A percentile compares a stretch with the other conserved stretches of the same genome.
Conservation (phyloP, 2,329 filamentous ascomycete genomes). For the Aspergillus pseudotamarii region DNA sequence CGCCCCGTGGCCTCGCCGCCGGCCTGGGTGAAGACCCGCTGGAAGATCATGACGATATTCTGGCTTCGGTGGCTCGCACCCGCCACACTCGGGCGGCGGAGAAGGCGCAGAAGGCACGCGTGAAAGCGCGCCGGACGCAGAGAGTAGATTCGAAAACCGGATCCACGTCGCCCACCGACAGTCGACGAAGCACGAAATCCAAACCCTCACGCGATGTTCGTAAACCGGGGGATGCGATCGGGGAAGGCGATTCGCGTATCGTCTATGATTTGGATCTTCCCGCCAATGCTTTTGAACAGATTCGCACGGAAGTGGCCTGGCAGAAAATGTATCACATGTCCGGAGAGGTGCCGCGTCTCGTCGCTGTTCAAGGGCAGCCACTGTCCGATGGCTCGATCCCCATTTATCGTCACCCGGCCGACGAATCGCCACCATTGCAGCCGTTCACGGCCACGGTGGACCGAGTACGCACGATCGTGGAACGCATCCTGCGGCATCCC, state of each 20-base stretch:
- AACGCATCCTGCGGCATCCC: conserved; percentile 72
- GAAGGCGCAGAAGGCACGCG: conserved; percentile 22
- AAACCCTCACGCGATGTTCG: conserved; percentile 32
- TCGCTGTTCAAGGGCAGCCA: conserved; percentile 82
- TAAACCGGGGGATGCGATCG: conserved; percentile 61
- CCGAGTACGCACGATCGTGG: conserved; percentile 67
- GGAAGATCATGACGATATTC: conserved; percentile 22
- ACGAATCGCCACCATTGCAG: conserved; percentile 77
- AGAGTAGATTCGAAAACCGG: conserved; percentile 24
- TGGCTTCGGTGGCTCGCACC: conserved; percentile 22
- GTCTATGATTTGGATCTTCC: conserved; percentile 69
- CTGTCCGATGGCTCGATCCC: conserved; percentile 70
- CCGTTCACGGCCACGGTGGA: conserved; percentile 75
- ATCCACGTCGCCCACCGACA: conserved; percentile 13
- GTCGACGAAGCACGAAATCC: conserved; percentile 24
- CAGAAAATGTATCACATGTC: conserved; percentile 90
- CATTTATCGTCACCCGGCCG: conserved; percentile 91
- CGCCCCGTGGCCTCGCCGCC: conserved; percentile 17
- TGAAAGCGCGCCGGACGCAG: conserved; percentile 30
- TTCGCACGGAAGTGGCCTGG: conserved; percentile 80
- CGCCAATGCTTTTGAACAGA: conserved; percentile 64
- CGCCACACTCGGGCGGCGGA: conserved; percentile 23
- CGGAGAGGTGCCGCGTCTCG: conserved; percentile 85
- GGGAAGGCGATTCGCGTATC: conserved; percentile 79
- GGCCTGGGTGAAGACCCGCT: conserved; percentile 17